phyloP scores from a whole-genome alignment of 2,329 filamentous ascomycete genomes.

The Aphanocladium album region DNA sequence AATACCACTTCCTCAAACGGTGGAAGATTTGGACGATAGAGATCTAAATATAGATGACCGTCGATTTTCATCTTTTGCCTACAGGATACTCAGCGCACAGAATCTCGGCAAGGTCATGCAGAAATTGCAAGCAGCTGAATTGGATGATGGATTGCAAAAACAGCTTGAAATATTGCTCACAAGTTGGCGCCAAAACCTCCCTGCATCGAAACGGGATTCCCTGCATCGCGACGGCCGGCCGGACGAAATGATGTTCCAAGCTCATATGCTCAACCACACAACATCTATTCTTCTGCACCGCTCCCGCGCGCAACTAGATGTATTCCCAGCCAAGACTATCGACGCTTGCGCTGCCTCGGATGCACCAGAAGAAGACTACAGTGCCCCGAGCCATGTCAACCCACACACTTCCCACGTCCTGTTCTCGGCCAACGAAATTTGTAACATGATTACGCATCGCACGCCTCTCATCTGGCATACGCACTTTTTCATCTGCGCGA shows the following conservation, averaged over 20 bases:
- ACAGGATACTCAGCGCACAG: conserved; percentile 2
- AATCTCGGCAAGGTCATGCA: conserved; percentile 3
- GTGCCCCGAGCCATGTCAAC: neutral
- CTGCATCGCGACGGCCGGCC: neutral
- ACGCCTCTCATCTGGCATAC: neutral
- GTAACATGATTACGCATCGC: conserved; percentile 7
- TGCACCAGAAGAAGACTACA: neutral
- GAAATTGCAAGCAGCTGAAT: neutral
- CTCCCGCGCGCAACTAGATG: neutral
- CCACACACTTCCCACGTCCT: neutral
- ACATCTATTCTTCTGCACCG: conserved; percentile 4
- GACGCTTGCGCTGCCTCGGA: neutral
- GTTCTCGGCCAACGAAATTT: neutral
- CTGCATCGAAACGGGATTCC: neutral
- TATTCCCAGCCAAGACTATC: neutral
- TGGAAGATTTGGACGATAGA: neutral
- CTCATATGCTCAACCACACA: conserved; percentile 6
- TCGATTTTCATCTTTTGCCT: conserved; percentile 1
- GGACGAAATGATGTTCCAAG: conserved; percentile 11
- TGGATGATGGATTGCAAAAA: neutral
- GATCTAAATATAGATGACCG: neutral
- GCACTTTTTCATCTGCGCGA: conserved; percentile 9
- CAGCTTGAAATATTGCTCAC: neutral
- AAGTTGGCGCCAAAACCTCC: conserved; percentile 6
- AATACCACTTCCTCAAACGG: neutral